Evolutionary conservation across 805 yeast genomes (phyloP), one percentile per base, ranked within the genome.

Genomic region (Saccharomycopsis fodiens): DNA sequence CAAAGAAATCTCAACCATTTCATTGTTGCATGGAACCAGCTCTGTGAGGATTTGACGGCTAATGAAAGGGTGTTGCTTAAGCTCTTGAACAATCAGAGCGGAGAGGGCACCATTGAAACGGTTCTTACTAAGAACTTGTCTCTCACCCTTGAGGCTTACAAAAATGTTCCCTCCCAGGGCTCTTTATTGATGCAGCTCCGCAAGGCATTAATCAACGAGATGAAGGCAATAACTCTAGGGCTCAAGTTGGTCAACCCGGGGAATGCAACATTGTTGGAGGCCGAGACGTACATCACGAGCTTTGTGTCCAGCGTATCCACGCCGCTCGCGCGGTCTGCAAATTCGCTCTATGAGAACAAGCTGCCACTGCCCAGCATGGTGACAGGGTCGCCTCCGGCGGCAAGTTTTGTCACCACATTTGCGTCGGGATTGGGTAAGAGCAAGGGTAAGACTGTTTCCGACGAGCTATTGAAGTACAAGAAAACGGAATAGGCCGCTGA

Each of bases 121-220:
- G 15, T 12, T 10, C n/a, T 21, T 21, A 40, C 13, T 25, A 19
- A 30, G 3, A 40, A 12, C 19, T 22, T 40, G 12, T 21, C 29
- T n/a, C 20, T 22, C 12, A 5, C 30, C n/a, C n/a, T 40, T 20
- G 31, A 13, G 6, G 21, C 27, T 6, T 32, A 10, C 20, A 40
- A 40, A 31, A n/a, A 12, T 12, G 10, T 22, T 15, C 17, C 17
- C 10, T 32, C 36, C 15, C 20, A 15, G 5, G 8, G 19, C 8
- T 32, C 36, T 6, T 32, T 32, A 19, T 7, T 17, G 8, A 15
- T 17, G 17, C 20, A 15, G 17, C 37, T 46, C 22, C 19, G 23
- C 6, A 46, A 40, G n/a, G 44, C 39, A 10, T 31, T 43, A 12
- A 39, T 32, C 7, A 46, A 44, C 25, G 53, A 50, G 29, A 20